phyloP scores from a whole-genome alignment of 78 protist species.

The Pelomyxa schiedti region DNA sequence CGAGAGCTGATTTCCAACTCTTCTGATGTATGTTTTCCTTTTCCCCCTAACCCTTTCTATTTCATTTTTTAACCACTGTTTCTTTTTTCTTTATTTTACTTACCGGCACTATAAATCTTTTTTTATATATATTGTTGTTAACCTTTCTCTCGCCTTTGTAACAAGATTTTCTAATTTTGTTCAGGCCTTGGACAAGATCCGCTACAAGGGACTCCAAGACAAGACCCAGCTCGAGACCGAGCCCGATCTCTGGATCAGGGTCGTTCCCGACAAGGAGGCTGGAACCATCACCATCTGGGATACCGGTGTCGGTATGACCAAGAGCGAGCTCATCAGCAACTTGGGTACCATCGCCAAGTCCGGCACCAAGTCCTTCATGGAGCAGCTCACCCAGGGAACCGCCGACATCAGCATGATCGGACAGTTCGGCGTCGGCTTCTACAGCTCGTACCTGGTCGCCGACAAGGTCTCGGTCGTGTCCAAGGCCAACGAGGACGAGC shows the following conservation, averaged over 20 bases:
- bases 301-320: constrained; percentile 99
- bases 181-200: constrained; percentile 73
- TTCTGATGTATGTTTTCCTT: constrained; percentile 67
- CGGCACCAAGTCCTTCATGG: constrained; percentile 97
- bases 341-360: constrained; percentile 99
- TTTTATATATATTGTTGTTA: background rate
- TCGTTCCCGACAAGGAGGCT: constrained; percentile 85
- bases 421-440: constrained; percentile 99
- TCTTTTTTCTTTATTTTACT: background rate
- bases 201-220: constrained; percentile 91
- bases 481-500: constrained; percentile 98
- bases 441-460: constrained; percentile 99
- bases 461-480: constrained; percentile 90
- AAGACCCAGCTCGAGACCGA: constrained; percentile 67
- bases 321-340: constrained; percentile 94
- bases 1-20: constrained; percentile 98
- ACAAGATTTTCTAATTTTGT: background rate
- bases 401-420: constrained; percentile 98
- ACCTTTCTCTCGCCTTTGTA: background rate
- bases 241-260: constrained; percentile 80
- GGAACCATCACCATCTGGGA: constrained; percentile 88
- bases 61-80: background rate
- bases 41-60: background rate
- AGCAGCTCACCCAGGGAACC: constrained; percentile 87
- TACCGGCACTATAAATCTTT: constrained; percentile 6